Conservation (phyloP, 2,329 filamentous ascomycete species). For the Colletotrichum sublineola region DNA sequence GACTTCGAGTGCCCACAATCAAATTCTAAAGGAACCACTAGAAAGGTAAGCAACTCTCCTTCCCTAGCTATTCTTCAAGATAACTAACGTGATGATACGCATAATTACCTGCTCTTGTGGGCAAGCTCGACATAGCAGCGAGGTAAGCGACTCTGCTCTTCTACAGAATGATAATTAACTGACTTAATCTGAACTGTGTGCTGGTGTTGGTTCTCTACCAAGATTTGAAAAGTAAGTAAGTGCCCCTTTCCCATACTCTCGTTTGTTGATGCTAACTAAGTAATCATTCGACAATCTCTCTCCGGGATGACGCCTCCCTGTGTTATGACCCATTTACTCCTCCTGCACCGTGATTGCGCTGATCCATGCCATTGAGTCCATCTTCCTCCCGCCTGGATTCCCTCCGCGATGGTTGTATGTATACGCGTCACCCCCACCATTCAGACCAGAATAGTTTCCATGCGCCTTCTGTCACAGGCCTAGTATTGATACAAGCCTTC, state of each 20-base stretch:
- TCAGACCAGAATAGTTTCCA: background rate
- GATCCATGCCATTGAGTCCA: background rate
- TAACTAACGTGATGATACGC: background rate
- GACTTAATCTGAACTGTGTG: background rate
- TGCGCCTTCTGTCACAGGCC: background rate
- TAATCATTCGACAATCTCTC: background rate
- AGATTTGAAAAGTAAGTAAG: background rate
- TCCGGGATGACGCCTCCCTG: background rate
- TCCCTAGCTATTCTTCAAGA: too few species aligned
- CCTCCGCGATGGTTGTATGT: background rate
- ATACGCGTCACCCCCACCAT: background rate
- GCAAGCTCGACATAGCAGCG: background rate
- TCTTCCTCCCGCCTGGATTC: background rate
- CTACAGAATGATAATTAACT: background rate
- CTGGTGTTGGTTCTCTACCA: background rate
- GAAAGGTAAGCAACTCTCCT: background rate
- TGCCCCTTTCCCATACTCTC: background rate
- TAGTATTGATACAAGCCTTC: background rate
- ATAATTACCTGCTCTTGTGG: background rate
- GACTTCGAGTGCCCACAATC: background rate
- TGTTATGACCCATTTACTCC: background rate
- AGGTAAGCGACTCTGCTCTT: background rate
- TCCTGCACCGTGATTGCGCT: background rate
- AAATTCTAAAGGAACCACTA: too few species aligned
- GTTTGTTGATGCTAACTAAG: too few species aligned